These are phyloP conservation scores for Fraxinus nigra DNA, from an alignment of 305 asterid genomes.

Conservation along the genomic window DNA sequence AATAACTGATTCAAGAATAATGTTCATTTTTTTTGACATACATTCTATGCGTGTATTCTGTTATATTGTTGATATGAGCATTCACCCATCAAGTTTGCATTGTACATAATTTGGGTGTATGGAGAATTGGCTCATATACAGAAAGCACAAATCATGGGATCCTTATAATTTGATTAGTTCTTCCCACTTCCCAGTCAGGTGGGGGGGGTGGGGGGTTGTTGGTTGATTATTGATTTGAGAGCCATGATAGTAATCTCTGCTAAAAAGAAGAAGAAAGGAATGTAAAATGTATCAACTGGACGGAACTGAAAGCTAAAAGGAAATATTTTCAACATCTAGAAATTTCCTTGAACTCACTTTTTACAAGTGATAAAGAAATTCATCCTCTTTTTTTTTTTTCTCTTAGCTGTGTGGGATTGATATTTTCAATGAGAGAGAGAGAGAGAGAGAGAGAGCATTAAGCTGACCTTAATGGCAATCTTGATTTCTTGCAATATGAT, in stretches of 20 bases:
- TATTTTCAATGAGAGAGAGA: neutral
- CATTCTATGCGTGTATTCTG: neutral
- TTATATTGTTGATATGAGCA: neutral
- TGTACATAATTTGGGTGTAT: neutral
- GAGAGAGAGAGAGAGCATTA: neutral
- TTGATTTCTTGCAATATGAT: slow-evolving; percentile 57
- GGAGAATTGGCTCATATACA: neutral
- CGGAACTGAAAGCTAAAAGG: neutral
- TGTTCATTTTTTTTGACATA: neutral
- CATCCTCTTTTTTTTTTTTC: neutral
- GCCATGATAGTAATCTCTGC: neutral
- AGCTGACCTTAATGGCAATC: slow-evolving; percentile 59
- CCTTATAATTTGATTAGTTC: neutral
- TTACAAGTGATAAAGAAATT: neutral
- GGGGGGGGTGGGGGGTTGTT: neutral
- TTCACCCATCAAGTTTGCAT: neutral
- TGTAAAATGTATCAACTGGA: neutral
- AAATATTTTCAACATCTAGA: neutral
- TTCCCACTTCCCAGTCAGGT: neutral
- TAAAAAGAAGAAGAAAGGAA: neutral
- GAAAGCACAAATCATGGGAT: neutral
- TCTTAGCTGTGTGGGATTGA: neutral
- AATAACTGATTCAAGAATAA: neutral
- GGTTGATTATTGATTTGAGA: neutral
- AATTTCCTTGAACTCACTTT: neutral